Evolutionary conservation across 2,329 filamentous ascomycete genomes (phyloP), one percentile per base, ranked within the genome.

Genomic region (Alternaria alternata): DNA sequence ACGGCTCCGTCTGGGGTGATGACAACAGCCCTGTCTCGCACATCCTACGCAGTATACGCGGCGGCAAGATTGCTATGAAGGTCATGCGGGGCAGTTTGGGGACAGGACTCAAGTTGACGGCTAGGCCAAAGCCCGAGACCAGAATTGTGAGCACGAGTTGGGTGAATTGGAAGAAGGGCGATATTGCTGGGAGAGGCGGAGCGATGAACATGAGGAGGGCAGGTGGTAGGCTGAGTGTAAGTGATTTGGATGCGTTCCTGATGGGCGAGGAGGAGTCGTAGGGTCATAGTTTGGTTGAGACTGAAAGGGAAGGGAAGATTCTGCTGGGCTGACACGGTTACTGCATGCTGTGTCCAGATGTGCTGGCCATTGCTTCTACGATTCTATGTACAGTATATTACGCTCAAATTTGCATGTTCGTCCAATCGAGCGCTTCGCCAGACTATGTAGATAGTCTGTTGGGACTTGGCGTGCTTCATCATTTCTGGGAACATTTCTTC

Each of bases 1-100:
- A 80, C 64, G 69, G 65, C 43, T 69, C 64, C 8, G 75, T 81
- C 7, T 82, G 80, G 79, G 68, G 72, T 30, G 77, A 80, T 57
- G 74, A 79, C 28, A 56, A 69, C 42, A 77, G 73, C 18, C 79
- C 80, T 0, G 65, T 79, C 48, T 73, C 70, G 7, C 68, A 79
- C 24, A 75, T 78, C 2, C 59, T 82, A 47, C 68, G 72, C 24
- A 79, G 76, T 58, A 73, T 79, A n/a, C 71, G 66, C 48, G 72
- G 70, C 22, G 80, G 75, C 18, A 75, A 75, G 34, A 77, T 81
- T n/a, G 61, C 64, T 12, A 70, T 71, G 70, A 59, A 62, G 26
- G 64, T 71, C 28, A 58, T 65, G 47, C 59, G 68, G 3, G 63
- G 67, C 11, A 60, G 49, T 14, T 26, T 65, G 0, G 69, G 64